These are phyloP conservation scores for Leishmania aethiopica DNA, from an alignment of 208 protist species.

Conservation along the genomic window DNA sequence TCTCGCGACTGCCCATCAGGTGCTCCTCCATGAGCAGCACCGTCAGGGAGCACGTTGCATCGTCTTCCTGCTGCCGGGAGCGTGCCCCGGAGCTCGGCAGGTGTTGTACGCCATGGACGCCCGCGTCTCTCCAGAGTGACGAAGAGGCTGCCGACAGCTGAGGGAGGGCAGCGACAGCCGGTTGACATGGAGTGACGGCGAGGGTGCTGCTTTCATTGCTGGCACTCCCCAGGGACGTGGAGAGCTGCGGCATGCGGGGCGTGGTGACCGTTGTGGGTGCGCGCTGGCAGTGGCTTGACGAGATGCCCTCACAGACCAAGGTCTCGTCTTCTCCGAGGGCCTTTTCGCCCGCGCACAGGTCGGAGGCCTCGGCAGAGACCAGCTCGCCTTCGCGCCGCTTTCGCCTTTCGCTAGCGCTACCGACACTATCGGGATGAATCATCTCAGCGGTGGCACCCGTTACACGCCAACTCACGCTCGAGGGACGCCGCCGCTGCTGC, in stretches of 20 bases:
- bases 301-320: background rate
- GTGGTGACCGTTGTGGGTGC: background rate
- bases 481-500: background rate
- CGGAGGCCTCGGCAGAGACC: background rate
- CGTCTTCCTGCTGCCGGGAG: background rate
- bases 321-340: background rate
- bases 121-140: constrained; percentile 1
- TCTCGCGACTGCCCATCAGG: constrained; percentile 37
- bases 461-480: background rate
- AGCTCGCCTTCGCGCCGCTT: background rate
- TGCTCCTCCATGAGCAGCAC: constrained; percentile 27
- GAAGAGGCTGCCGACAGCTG: background rate
- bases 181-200: background rate
- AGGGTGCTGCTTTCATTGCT: background rate
- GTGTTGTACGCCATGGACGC: background rate
- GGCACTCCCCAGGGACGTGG: background rate
- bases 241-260: background rate
- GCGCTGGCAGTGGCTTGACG: background rate
- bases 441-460: background rate
- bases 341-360: background rate
- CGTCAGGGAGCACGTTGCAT: constrained; percentile 4
- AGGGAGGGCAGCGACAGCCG: background rate
- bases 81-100: background rate
- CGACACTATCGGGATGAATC: background rate
- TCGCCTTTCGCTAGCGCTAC: background rate